phyloP scores from a whole-genome alignment of 2,329 filamentous ascomycete species.

The Beauveria sp. region DNA sequence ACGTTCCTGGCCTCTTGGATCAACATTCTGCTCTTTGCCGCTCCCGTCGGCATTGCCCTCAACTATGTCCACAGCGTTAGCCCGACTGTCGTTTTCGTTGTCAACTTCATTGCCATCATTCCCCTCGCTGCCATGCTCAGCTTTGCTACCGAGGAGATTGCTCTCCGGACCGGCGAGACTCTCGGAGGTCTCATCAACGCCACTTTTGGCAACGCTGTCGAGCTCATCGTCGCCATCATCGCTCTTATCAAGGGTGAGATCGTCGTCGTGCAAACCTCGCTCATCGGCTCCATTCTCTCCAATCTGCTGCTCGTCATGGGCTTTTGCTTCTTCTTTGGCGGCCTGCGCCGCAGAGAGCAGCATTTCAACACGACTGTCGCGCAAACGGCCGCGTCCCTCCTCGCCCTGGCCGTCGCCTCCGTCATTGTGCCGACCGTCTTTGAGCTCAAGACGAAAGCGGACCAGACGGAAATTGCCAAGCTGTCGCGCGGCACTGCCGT shows the following conservation, averaged over 20 bases:
- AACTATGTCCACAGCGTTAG: conserved; percentile 51
- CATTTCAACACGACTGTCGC: conserved; percentile 89
- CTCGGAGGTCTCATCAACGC: conserved; percentile 85
- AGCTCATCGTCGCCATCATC: conserved; percentile 82
- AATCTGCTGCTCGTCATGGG: conserved; percentile 85
- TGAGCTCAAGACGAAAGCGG: conserved; percentile 41
- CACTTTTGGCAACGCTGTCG: conserved; percentile 86
- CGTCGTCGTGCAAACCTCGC: conserved; percentile 82
- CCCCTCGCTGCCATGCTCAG: conserved; percentile 80
- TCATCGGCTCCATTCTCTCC: conserved; percentile 86
- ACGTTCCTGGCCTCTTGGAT: conserved; percentile 80
- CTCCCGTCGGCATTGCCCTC: conserved; percentile 71
- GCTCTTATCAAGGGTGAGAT: conserved; percentile 68
- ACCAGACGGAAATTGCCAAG: conserved; percentile 43
- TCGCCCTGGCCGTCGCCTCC: conserved; percentile 70
- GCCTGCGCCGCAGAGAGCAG: conserved; percentile 70
- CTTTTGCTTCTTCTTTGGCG: conserved; percentile 88
- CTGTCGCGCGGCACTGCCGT: conserved; percentile 68
- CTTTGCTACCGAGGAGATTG: conserved; percentile 86
- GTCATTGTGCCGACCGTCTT: conserved; percentile 90
- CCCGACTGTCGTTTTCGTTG: conserved; percentile 63
- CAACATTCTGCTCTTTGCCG: conserved; percentile 72
- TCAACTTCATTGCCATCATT: conserved; percentile 93
- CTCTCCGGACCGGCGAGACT: conserved; percentile 73
- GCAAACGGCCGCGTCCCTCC: conserved; percentile 75